These are phyloP conservation scores for Leonotis leonurus DNA, from an alignment of 257 asterid genomes.

Conservation along the genomic window DNA sequence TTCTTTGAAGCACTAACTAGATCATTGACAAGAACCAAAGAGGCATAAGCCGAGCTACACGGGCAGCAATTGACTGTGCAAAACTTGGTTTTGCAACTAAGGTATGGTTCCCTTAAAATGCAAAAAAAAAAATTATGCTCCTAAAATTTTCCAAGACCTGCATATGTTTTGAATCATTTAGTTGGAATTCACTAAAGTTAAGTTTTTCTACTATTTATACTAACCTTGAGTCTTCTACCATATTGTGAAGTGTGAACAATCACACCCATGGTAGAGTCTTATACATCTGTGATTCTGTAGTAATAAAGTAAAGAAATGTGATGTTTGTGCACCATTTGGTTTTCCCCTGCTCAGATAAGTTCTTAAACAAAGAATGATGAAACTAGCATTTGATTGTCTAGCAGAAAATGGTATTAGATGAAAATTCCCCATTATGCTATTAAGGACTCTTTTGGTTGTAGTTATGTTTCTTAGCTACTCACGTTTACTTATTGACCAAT, in stretches of 20 bases:
- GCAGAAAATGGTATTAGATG: not conserved
- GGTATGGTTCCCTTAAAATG: conserved; percentile 34
- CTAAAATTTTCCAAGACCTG: conserved; percentile 2
- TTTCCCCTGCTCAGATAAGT: not conserved
- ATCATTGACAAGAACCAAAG: conserved; percentile 75
- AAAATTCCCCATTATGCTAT: not conserved
- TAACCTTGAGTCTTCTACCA: conserved; percentile 5
- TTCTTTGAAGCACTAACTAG: conserved; percentile 60
- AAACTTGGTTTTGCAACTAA: conserved; percentile 72
- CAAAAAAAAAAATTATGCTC: too few species aligned
- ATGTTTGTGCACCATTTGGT: not conserved
- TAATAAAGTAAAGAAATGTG: not conserved
- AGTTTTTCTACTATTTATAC: not conserved
- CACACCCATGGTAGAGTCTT: not conserved
- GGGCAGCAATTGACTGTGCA: conserved; percentile 82
- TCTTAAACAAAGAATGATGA: not conserved
- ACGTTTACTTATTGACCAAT: too few species aligned
- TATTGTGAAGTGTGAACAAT: conserved; percentile 5
- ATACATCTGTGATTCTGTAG: too few species aligned
- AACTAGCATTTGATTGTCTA: not conserved
- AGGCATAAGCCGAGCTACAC: conserved; percentile 84
- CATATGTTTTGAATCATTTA: not conserved
- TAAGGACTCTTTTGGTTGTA: not conserved
- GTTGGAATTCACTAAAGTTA: not conserved
- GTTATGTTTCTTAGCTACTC: too few species aligned